Base-by-base conservation (phyloP, 2,329 filamentous ascomycete species). In the Phialemoniopsis sp. region DNA sequence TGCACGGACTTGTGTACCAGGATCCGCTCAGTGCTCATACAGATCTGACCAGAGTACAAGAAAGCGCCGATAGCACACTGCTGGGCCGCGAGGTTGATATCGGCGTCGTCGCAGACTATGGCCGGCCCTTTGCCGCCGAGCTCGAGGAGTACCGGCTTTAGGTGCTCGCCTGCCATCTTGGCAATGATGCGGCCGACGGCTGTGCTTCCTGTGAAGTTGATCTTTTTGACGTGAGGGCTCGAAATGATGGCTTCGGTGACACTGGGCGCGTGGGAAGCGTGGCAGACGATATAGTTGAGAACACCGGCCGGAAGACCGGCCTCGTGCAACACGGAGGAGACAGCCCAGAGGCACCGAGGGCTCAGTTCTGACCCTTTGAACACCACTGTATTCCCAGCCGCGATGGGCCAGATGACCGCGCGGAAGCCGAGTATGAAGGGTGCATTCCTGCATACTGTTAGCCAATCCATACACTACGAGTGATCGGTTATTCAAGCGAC, bases 151-250 rank as follows among this genome's bases (percentile, higher is more conserved):
- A 86, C 74, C 0, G 87, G 88, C 68, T 95, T 95, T 31, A 93
- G 69, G 50, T 85, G 66, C 55, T 85, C 78, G 19, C 85, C 89
- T 0, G 85, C 85, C 8, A 78, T 71, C 15, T 72, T 68, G 9
- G 79, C 85, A 41, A 95, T 80, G 54, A 89, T 83, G 26, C 79
- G 74, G 1, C 89, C 89, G 1, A 93, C 82, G 0, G 60, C 59
- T 0, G 87, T 89, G 52, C 78, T 85, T 28, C 89, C 89, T 0
- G 89, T 95, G 61, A 94, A 95, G 64, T 89, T 93, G 57, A 95
- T 72, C 66, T 94, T 94, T 57, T 80, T 84, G 41, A 94, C 66
- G 0, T 70, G 67, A 0, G 77, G 76, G 51, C 86, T 70, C 35
- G 78, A 73, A 47, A 94, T 86, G 21, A 93, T 60, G 2, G 78